Base-by-base conservation (phyloP, 768 basidiomycete species). In the Tricholoma sp. region DNA sequence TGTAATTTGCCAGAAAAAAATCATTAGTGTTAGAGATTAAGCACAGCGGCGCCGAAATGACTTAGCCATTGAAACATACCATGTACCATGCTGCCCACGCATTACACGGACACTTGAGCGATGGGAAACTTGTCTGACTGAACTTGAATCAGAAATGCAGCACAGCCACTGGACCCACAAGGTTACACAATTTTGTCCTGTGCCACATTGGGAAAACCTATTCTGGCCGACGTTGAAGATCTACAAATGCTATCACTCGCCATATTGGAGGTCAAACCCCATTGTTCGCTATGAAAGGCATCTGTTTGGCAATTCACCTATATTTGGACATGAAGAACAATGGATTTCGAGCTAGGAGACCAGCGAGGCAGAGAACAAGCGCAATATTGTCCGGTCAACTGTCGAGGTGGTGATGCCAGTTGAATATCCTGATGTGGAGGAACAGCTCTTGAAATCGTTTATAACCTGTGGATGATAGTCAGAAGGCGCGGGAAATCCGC, bases 121-220 rank as follows among this genome's bases (percentile, higher is more conserved):
- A 20, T 9, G 20, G 7, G 51, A 32, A 15, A 28, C 32, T 20
- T 13, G 34, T 20, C 13, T 36, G n/a, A n/a, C n/a, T n/a, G n/a
- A n/a, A n/a, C n/a, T n/a, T n/a, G n/a, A n/a, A n/a, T 15, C 56
- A 64, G 63, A 66, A 67, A 70, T 60, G 61, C 53, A 55, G 57
- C 66, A 67, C 74, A 70, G 74, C 75, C 75, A 76, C 76, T 58
- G 72, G 73, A 77, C 65, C 70, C 59, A 76, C 70, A 72, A 69
- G 65, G 75, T 70, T 68, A 73, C 64, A 70, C 72, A 76, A 75
- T 62, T 65, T 66, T 60, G 52, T 32, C 1, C 51, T 45, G 58
- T 54, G 54, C 59, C 56, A 42, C 32, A 34, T 50, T 52, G 36
- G 29, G 56, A 47, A 29, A 39, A 39, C 54, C 55, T 55, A 57